These are phyloP conservation scores for Leccinum truebloodii DNA, from an alignment of 768 basidiomycete species.

Conservation along the genomic window DNA sequence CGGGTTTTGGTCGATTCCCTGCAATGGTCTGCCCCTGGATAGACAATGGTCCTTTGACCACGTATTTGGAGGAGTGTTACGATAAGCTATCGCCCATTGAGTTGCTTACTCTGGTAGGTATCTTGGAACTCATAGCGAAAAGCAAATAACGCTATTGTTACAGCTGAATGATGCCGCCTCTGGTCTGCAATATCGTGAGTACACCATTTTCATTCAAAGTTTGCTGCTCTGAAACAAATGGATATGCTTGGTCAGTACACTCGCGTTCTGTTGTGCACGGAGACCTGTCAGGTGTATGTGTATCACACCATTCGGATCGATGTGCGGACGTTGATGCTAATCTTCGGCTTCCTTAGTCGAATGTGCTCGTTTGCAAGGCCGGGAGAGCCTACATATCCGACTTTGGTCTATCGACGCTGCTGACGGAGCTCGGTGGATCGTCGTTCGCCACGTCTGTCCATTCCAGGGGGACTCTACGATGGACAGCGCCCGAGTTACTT, in stretches of 20 bases:
- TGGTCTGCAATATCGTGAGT: conserved; percentile 23
- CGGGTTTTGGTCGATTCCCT: conserved; percentile 28
- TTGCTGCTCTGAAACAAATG: background rate
- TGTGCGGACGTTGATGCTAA: background rate
- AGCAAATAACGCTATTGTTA: background rate
- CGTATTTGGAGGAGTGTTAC: conserved; percentile 20
- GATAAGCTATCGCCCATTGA: conserved; percentile 7
- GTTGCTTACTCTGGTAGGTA: conserved; percentile 11
- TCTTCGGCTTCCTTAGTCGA: conserved; percentile 8
- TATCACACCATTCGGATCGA: background rate
- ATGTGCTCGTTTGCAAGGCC: conserved; percentile 18
- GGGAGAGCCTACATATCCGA: conserved; percentile 33
- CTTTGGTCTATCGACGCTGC: conserved; percentile 47
- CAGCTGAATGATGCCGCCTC: conserved; percentile 22
- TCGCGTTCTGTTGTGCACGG: conserved; percentile 19
- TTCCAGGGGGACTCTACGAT: conserved; percentile 32
- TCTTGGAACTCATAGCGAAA: background rate
- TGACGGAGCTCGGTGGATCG: conserved; percentile 38
- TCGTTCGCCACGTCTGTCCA: conserved; percentile 39
- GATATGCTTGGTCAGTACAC: conserved; percentile 11
- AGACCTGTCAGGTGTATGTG: conserved; percentile 25
- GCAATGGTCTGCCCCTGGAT: conserved; percentile 35
- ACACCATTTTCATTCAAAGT: background rate
- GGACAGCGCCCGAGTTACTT: conserved; percentile 33
- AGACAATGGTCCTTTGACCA: conserved; percentile 24